Evolutionary conservation across 2,329 filamentous ascomycete species (phyloP).

Genomic region (Sarocladium oryzae): DNA sequence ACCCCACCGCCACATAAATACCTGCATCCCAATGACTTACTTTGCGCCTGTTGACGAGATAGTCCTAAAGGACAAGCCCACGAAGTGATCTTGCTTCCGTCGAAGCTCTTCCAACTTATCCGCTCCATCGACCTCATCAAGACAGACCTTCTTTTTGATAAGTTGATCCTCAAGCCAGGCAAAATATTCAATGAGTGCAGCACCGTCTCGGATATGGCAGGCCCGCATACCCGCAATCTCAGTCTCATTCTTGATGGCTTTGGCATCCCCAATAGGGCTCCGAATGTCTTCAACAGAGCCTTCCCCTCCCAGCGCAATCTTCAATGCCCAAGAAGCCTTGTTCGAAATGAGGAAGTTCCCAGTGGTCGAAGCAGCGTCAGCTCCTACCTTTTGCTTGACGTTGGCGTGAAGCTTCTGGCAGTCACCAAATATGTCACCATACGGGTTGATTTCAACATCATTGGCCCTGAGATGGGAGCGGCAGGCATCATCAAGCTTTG

Average conservation of each 20-base stretch:
- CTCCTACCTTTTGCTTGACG: slow-evolving; percentile 29
- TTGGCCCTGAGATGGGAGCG: slow-evolving; percentile 62
- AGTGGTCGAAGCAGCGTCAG: not conserved
- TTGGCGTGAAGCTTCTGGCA: slow-evolving; percentile 50
- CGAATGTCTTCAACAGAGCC: slow-evolving; percentile 77
- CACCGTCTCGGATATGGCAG: slow-evolving; percentile 90
- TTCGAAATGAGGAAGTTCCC: slow-evolving; percentile 69
- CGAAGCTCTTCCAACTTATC: slow-evolving; percentile 81
- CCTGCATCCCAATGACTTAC: slow-evolving; percentile 31
- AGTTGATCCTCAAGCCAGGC: slow-evolving; percentile 94
- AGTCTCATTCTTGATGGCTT: slow-evolving; percentile 87
- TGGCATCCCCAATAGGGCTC: slow-evolving; percentile 83
- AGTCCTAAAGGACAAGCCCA: slow-evolving; percentile 87
- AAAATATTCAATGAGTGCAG: slow-evolving; percentile 85
- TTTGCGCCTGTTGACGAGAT: slow-evolving; percentile 88
- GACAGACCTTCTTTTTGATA: slow-evolving; percentile 58
- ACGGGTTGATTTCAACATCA: slow-evolving; percentile 71
- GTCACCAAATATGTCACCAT: slow-evolving; percentile 74
- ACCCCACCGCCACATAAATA: too few species aligned
- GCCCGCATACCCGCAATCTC: slow-evolving; percentile 90
- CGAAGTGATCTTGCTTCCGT: slow-evolving; percentile 64
- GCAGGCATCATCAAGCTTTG: slow-evolving; percentile 65
- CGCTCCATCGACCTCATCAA: slow-evolving; percentile 88
- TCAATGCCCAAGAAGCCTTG: slow-evolving; percentile 88
- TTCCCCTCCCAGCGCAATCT: slow-evolving; percentile 77